phyloP scores from a whole-genome alignment of 768 basidiomycete genomes.

The Agrocybe praecox region DNA sequence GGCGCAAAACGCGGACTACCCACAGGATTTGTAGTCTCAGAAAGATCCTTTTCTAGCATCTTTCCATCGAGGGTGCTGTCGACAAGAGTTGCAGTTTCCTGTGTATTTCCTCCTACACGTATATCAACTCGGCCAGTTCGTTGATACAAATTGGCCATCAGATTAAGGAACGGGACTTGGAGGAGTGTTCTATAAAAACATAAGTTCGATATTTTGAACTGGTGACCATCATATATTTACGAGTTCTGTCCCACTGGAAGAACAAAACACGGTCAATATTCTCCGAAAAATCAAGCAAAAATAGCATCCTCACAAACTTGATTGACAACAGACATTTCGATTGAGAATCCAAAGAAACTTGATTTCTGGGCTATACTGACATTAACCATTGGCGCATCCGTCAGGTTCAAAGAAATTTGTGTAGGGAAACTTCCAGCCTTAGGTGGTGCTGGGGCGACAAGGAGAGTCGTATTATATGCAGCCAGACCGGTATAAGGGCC shows the following conservation, averaged over 20 bases:
- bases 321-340: slow-evolving; percentile 66
- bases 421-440: slow-evolving; percentile 41
- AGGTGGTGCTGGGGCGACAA: slow-evolving; percentile 56
- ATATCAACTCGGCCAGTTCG: slow-evolving; percentile 63
- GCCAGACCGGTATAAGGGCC: slow-evolving; percentile 49
- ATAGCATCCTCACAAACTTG: slow-evolving; percentile 50
- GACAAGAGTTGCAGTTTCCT: slow-evolving; percentile 63
- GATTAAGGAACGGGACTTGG: slow-evolving; percentile 70
- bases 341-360: slow-evolving; percentile 55
- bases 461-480: slow-evolving; percentile 54
- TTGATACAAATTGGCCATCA: slow-evolving; percentile 67
- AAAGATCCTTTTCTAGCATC: slow-evolving; percentile 49
- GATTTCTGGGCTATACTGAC: slow-evolving; percentile 40
- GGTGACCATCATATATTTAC: background rate
- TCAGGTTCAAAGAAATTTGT: slow-evolving; percentile 48
- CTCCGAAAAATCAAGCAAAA: background rate
- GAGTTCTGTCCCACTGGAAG: slow-evolving; percentile 9
- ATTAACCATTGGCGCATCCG: slow-evolving; percentile 33
- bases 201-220: too few species aligned
- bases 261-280: background rate
- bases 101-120: slow-evolving; percentile 79
- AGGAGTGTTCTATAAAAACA: slow-evolving; percentile 37
- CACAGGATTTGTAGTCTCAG: slow-evolving; percentile 38
- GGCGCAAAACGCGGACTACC: slow-evolving; percentile 2
- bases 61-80: slow-evolving; percentile 46